Conservation (phyloP, 2,329 filamentous ascomycete genomes). For the Catunica adiposa region DNA sequence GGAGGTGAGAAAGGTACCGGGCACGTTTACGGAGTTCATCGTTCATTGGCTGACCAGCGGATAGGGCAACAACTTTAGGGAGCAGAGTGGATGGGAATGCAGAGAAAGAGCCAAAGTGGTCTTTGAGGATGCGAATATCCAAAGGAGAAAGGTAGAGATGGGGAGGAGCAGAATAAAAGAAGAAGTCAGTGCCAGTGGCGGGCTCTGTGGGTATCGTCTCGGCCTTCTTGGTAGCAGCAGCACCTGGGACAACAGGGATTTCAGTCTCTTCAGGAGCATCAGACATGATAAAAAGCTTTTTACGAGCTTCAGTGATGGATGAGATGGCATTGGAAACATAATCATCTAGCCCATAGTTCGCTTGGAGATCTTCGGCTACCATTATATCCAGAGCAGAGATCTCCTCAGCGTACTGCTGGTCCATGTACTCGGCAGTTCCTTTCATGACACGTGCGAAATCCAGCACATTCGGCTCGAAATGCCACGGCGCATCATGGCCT, state of each 20-base stretch:
- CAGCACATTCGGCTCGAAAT: constrained; percentile 80
- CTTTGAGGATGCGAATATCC: constrained; percentile 82
- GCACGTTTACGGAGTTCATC: constrained; percentile 67
- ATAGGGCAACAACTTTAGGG: constrained; percentile 76
- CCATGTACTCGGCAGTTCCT: constrained; percentile 78
- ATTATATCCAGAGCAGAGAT: constrained; percentile 57
- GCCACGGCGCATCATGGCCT: constrained; percentile 77
- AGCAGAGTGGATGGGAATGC: constrained; percentile 72
- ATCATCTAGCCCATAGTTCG: constrained; percentile 84
- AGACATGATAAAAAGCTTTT: constrained; percentile 36
- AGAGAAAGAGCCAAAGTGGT: constrained; percentile 70
- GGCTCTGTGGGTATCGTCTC: not conserved
- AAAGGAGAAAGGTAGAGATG: constrained; percentile 83
- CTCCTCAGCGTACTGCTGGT: constrained; percentile 62
- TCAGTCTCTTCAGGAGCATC: not conserved
- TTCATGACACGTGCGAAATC: constrained; percentile 96
- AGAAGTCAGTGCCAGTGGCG: constrained; percentile 21
- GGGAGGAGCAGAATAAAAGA: constrained; percentile 74
- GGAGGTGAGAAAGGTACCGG: constrained; percentile 76
- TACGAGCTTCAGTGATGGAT: constrained; percentile 57
- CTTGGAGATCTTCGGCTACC: constrained; percentile 73
- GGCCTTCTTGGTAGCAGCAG: constrained; percentile 14
- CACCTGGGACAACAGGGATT: constrained; percentile 22
- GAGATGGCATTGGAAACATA: constrained; percentile 78
- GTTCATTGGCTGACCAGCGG: constrained; percentile 73